Evolutionary conservation across 179 eudicot genomes (phyloP).

Genomic region (Actinidia arguta): DNA sequence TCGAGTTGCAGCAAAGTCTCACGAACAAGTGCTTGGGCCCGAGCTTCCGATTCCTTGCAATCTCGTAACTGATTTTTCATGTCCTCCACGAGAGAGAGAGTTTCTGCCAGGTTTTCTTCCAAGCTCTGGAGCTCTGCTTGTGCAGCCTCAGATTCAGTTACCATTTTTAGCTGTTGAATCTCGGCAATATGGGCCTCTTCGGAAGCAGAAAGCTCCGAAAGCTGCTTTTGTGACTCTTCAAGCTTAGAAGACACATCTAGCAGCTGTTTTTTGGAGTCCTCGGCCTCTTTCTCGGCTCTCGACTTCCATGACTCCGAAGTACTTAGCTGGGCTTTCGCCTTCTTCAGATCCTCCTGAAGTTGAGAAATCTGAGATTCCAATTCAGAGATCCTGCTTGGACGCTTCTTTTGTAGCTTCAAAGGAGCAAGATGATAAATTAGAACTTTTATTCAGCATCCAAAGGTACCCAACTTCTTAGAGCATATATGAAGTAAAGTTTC

Average conservation of each 20-base stretch:
- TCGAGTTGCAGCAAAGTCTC: slow-evolving; percentile 75
- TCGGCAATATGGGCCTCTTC: slow-evolving; percentile 35
- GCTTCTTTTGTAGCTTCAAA: slow-evolving; percentile 53
- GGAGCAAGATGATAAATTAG: background rate
- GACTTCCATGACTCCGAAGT: slow-evolving; percentile 61
- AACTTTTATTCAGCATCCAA: background rate
- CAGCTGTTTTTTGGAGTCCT: slow-evolving; percentile 63
- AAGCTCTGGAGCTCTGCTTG: slow-evolving; percentile 55
- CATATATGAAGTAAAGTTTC: background rate
- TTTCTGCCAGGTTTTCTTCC: slow-evolving; percentile 65
- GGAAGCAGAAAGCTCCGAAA: slow-evolving; percentile 43
- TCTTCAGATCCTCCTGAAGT: slow-evolving; percentile 75
- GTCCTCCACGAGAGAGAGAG: slow-evolving; percentile 50
- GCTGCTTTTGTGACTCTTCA: slow-evolving; percentile 64
- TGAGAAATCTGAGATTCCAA: slow-evolving; percentile 77
- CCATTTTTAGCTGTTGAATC: slow-evolving; percentile 49
- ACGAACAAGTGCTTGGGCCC: slow-evolving; percentile 51
- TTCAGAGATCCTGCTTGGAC: slow-evolving; percentile 65
- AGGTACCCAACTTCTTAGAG: too few relatives aligned
- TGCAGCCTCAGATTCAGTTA: slow-evolving; percentile 46
- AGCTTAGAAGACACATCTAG: slow-evolving; percentile 62
- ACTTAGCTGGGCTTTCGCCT: slow-evolving; percentile 67
- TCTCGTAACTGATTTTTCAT: slow-evolving; percentile 63
- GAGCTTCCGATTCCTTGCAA: slow-evolving; percentile 69
- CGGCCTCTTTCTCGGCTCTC: slow-evolving; percentile 67